phyloP scores from a whole-genome alignment of 2,329 filamentous ascomycete genomes.

The Aspergillus quadricinctus region DNA sequence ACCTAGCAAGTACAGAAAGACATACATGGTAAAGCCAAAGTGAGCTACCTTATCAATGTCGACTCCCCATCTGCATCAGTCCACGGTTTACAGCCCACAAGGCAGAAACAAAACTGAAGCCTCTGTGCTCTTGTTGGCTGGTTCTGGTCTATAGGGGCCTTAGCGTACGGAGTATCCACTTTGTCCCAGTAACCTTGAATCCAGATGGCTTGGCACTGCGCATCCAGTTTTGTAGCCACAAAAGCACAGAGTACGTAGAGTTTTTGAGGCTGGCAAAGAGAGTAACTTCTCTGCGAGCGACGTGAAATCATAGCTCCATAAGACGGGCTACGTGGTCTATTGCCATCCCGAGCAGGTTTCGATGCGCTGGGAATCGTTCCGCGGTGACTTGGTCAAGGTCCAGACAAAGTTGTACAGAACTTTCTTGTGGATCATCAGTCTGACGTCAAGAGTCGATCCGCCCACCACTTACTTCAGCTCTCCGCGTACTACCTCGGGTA shows the following conservation, averaged over 20 bases:
- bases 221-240: background rate
- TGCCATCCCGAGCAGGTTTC: background rate
- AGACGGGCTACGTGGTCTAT: background rate
- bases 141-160: background rate
- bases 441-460: constrained; percentile 11
- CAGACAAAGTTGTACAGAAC: background rate
- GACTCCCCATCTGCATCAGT: background rate
- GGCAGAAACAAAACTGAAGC: background rate
- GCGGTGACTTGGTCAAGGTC: background rate
- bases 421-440: constrained; percentile 6
- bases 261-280: background rate
- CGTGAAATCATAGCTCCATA: background rate
- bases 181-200: background rate
- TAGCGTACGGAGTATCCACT: background rate
- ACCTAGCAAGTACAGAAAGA: background rate
- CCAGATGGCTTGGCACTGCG: background rate
- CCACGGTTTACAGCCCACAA: background rate
- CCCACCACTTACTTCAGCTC: background rate
- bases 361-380: background rate
- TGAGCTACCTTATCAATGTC: background rate
- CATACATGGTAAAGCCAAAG: background rate
- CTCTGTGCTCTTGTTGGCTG: background rate
- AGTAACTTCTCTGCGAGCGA: background rate
- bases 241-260: background rate
- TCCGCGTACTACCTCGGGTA: background rate